These are phyloP conservation scores for Termitomyces sp. DNA, from an alignment of 768 basidiomycete genomes.

Conservation along the genomic window DNA sequence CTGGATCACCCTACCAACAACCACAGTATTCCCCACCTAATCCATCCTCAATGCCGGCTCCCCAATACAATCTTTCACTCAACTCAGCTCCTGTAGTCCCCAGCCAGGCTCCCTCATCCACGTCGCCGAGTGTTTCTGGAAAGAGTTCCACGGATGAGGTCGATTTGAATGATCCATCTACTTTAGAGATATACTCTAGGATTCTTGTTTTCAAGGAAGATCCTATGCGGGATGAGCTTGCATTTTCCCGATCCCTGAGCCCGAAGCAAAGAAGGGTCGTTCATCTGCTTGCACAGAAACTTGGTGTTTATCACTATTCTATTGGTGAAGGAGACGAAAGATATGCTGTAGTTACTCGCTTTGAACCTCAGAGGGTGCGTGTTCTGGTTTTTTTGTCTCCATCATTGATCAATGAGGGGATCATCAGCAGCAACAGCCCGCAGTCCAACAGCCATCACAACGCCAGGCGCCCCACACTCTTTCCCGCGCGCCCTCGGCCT, in stretches of 20 bases:
- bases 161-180: conserved; percentile 93
- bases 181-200: conserved; percentile 95
- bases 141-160: conserved; percentile 67
- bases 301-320: conserved; percentile 92
- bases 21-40: conserved; percentile 67
- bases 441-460: conserved; percentile 35
- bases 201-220: conserved; percentile 98
- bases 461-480: conserved; percentile 60
- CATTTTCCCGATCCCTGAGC: conserved; percentile 84
- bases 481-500: conserved; percentile 78
- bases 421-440: conserved; percentile 27
- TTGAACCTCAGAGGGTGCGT: conserved; percentile 76
- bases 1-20: conserved; percentile 53
- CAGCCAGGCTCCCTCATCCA: conserved; percentile 48
- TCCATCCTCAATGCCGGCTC: conserved; percentile 36
- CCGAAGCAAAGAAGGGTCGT: conserved; percentile 89
- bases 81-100: conserved; percentile 46
- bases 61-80: conserved; percentile 37
- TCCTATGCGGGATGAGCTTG: conserved; percentile 93
- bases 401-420: conserved; percentile 5
- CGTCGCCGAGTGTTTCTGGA: conserved; percentile 60
- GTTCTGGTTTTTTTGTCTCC: background rate
- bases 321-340: conserved; percentile 90
- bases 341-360: conserved; percentile 90
- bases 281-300: conserved; percentile 93